A percentile compares a stretch with the other conserved stretches of the same genome.
These are phyloP conservation scores for Phytophthora ramorum DNA, from an alignment of 352 stramenopile genomes.

Conservation along the genomic window DNA sequence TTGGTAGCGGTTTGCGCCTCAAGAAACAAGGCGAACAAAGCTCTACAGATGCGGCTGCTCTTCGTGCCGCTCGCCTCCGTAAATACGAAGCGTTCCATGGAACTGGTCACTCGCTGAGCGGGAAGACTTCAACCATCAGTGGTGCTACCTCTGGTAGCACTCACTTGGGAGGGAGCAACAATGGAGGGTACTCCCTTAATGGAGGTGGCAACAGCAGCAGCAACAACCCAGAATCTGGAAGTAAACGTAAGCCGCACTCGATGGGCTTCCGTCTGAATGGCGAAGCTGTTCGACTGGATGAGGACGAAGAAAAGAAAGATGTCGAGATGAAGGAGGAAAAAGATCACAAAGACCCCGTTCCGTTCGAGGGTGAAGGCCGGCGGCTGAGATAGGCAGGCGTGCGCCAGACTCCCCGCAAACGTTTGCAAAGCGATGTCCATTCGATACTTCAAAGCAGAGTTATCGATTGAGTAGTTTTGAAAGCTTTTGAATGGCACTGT, in stretches of 20 bases:
- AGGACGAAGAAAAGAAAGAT: slow-evolving; percentile 55
- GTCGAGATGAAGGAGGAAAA: slow-evolving; percentile 34
- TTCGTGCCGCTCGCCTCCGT: slow-evolving; percentile 74
- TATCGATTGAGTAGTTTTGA: slow-evolving; percentile 6
- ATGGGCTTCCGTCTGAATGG: slow-evolving; percentile 41
- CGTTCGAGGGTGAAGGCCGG: slow-evolving; percentile 76
- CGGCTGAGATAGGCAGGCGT: slow-evolving; percentile 50
- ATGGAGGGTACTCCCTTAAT: slow-evolving; percentile 26
- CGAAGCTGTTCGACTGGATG: slow-evolving; percentile 27
- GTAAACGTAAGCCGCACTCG: slow-evolving; percentile 19
- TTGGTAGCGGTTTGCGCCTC: slow-evolving; percentile 66
- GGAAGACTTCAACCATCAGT: slow-evolving; percentile 48
- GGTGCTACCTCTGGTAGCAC: slow-evolving; percentile 15
- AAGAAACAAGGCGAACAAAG: slow-evolving; percentile 72
- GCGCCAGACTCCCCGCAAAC: background rate
- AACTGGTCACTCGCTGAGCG: slow-evolving; percentile 77
- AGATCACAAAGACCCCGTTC: slow-evolving; percentile 42
- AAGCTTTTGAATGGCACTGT: slow-evolving; percentile 2
- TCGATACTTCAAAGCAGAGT: slow-evolving; percentile 1
- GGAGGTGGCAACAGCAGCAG: slow-evolving; percentile 12
- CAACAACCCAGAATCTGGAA: slow-evolving; percentile 3
- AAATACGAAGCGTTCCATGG: slow-evolving; percentile 89
- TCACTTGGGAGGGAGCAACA: slow-evolving; percentile 38
- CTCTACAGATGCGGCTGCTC: slow-evolving; percentile 64
- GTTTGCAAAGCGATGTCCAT: slow-evolving; percentile 2